A percentile compares a stretch with the other conserved stretches of the same genome.
These are phyloP conservation scores for Apophysomyces variabilis DNA, from an alignment of 371 early-diverging fungal genomes.

Conservation along the genomic window DNA sequence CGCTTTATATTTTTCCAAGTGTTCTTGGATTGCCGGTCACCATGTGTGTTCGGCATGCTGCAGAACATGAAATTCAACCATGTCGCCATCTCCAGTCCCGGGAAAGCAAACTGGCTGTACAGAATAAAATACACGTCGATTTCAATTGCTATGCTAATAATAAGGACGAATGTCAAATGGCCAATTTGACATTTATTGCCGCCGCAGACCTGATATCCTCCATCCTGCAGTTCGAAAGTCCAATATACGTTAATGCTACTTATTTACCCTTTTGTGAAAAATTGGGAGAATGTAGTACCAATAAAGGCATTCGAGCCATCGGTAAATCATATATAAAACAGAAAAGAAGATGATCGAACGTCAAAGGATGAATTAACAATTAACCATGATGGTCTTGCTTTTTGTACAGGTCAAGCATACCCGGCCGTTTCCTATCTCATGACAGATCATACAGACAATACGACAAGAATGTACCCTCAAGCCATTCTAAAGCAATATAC, in stretches of 20 bases:
- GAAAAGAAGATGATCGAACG: too few species aligned
- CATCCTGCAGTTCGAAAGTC: constrained; percentile 40
- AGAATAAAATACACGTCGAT: constrained; percentile 14
- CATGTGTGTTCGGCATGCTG: neutral
- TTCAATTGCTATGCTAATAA: constrained; percentile 11
- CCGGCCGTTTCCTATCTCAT: constrained; percentile 53
- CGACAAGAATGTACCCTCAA: constrained; percentile 67
- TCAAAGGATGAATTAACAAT: too few species aligned
- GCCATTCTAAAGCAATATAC: constrained; percentile 63
- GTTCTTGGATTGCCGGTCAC: neutral
- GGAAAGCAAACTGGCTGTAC: neutral
- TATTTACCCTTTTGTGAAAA: constrained; percentile 57
- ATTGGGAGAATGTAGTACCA: constrained; percentile 32
- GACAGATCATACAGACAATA: constrained; percentile 42
- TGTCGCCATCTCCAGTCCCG: constrained; percentile 8
- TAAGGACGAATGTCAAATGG: constrained; percentile 29
- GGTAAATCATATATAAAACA: constrained; percentile 23
- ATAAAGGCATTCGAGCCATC: constrained; percentile 30
- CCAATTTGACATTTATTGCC: constrained; percentile 28
- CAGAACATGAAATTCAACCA: neutral
- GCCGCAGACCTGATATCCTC: constrained; percentile 44
- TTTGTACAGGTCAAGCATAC: constrained; percentile 34
- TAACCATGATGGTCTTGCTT: too few species aligned
- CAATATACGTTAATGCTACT: constrained; percentile 58
- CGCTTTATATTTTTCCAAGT: neutral